A percentile compares a stretch with the other conserved stretches of the same genome.
phyloP scores from a whole-genome alignment of 2,329 filamentous ascomycete species.

The Phyllosticta capitalensis region DNA sequence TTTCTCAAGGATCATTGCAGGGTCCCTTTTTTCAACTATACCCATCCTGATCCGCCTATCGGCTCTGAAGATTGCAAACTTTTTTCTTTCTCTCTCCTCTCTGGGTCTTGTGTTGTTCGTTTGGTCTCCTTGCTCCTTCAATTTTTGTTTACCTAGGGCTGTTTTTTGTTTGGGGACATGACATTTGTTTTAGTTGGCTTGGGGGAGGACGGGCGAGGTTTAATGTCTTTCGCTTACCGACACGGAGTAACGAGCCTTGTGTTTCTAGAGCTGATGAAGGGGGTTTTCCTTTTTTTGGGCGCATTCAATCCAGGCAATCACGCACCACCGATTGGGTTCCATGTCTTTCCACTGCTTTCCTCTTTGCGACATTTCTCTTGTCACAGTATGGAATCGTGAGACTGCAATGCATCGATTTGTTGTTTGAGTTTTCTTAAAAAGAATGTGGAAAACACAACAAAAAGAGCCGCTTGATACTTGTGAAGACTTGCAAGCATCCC shows the following conservation, averaged over 20 bases:
- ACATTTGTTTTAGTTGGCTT: constrained; percentile 2
- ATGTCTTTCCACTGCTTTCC: not conserved
- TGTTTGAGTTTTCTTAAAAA: not conserved
- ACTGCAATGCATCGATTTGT: not conserved
- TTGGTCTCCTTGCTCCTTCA: not conserved
- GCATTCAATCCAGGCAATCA: not conserved
- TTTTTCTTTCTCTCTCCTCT: constrained; percentile 1
- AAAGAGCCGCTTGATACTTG: not conserved
- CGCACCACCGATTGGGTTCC: not conserved
- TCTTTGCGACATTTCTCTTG: not conserved
- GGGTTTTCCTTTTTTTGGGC: not conserved
- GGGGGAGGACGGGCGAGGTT: not conserved
- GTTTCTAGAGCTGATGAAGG: constrained; percentile 5
- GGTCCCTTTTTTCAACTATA: constrained; percentile 7
- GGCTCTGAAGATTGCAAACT: constrained; percentile 5
- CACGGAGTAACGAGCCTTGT: not conserved
- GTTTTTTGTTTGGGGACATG: constrained; percentile 2
- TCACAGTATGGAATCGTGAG: not conserved
- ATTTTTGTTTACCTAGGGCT: not conserved
- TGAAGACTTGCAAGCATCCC: not conserved
- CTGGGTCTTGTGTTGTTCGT: not conserved
- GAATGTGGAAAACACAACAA: not conserved
- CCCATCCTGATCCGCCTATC: constrained; percentile 9
- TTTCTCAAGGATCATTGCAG: constrained; percentile 1
- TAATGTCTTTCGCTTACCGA: constrained; percentile 10